Evolutionary conservation across 139 green algal genomes (phyloP).

Genomic region (Protoeuglena noctilucae): DNA sequence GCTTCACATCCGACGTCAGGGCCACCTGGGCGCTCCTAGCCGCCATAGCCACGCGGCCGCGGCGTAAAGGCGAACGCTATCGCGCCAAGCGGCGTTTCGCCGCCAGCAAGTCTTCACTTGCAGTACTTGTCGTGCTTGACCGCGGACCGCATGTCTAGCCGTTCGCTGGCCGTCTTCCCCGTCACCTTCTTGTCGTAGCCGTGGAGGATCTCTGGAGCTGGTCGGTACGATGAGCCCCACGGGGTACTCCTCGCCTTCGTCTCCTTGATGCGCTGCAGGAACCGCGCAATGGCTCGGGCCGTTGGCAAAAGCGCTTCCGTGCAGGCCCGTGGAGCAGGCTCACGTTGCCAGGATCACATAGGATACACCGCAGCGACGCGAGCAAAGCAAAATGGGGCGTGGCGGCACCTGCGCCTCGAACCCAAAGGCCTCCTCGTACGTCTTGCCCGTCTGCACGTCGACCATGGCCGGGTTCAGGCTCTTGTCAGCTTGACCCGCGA

Average conservation of each 20-base stretch:
- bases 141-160: conserved; percentile 35
- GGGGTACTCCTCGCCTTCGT: conserved; percentile 20
- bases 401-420: conserved; percentile 26
- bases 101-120: conserved; percentile 7
- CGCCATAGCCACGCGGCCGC: too few relatives aligned
- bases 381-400: too few relatives aligned
- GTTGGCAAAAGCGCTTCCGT: neutral
- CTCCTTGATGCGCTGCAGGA: too few relatives aligned
- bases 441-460: conserved; percentile 19
- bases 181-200: conserved; percentile 32
- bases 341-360: too few relatives aligned
- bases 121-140: conserved; percentile 28
- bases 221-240: conserved; percentile 20
- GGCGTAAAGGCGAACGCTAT: too few relatives aligned
- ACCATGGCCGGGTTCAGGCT: conserved; percentile 9
- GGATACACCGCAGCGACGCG: too few relatives aligned
- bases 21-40: too few relatives aligned
- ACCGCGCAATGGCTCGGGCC: neutral
- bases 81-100: too few relatives aligned
- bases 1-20: too few relatives aligned
- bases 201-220: conserved; percentile 28
- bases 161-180: conserved; percentile 31
- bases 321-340: neutral
- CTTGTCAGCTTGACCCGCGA: neutral
- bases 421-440: conserved; percentile 39